A percentile compares a stretch with the other conserved stretches of the same genome.
phyloP scores from a whole-genome alignment of 2,329 filamentous ascomycete genomes.

The Bertia moriformis region DNA sequence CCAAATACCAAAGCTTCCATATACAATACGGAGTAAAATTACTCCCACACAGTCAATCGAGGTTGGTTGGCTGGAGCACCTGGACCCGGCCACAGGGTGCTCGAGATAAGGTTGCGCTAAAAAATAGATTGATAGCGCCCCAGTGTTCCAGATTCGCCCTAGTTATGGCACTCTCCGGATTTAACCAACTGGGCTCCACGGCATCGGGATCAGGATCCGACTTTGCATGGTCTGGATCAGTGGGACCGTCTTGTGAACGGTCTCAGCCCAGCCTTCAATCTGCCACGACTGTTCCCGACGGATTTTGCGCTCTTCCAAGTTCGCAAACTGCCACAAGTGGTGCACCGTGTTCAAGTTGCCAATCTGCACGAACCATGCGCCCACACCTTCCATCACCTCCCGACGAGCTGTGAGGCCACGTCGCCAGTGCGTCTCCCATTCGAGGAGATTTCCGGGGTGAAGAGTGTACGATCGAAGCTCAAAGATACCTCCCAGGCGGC shows the following conservation, averaged over 20 bases:
- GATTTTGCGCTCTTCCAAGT: slow-evolving; percentile 82
- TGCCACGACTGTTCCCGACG: slow-evolving; percentile 90
- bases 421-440: slow-evolving; percentile 98
- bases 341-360: slow-evolving; percentile 95
- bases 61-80: too few relatives aligned
- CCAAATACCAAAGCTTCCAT: too few relatives aligned
- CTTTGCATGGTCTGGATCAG: slow-evolving; percentile 96
- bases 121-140: too few relatives aligned
- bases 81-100: too few relatives aligned
- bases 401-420: slow-evolving; percentile 77
- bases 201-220: slow-evolving; percentile 81
- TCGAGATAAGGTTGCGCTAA: too few relatives aligned
- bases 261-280: slow-evolving; percentile 89
- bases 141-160: too few relatives aligned
- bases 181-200: slow-evolving; percentile 59
- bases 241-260: slow-evolving; percentile 95
- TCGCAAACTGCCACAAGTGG: slow-evolving; percentile 96
- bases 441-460: slow-evolving; percentile 84
- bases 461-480: slow-evolving; percentile 94
- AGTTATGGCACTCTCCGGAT: too few relatives aligned
- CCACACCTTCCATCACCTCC: slow-evolving; percentile 96
- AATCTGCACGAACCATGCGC: slow-evolving; percentile 97
- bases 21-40: too few relatives aligned
- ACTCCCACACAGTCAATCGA: too few relatives aligned
- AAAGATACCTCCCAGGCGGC: slow-evolving; percentile 80